These are phyloP conservation scores for Scedosporium apiospermum DNA, from an alignment of 2,329 filamentous ascomycete genomes.

Conservation along the genomic window DNA sequence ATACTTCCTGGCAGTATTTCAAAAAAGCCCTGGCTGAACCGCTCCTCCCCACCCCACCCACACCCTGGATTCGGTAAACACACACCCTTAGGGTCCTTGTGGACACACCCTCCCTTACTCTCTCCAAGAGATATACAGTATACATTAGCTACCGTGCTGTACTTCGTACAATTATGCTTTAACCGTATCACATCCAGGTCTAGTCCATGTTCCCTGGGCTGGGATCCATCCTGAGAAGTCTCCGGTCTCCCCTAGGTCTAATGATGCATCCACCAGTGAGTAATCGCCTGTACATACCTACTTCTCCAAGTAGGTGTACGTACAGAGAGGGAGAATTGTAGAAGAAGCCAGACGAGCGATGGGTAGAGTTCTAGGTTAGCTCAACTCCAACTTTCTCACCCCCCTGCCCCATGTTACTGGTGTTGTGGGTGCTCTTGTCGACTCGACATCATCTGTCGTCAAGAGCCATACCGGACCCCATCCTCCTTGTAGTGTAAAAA, in stretches of 20 bases:
- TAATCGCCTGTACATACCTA: not conserved
- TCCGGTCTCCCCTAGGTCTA: not conserved
- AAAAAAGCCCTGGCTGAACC: too few species aligned
- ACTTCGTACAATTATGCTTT: not conserved
- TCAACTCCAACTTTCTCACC: not conserved
- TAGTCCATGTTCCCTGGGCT: not conserved
- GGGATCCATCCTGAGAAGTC: not conserved
- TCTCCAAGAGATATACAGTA: not conserved
- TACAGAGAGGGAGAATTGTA: not conserved
- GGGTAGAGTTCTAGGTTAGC: not conserved
- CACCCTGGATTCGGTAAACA: not conserved
- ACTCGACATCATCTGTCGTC: slow-evolving; percentile 1
- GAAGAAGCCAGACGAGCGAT: not conserved
- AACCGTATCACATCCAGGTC: not conserved
- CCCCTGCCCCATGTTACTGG: not conserved
- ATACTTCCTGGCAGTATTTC: too few species aligned
- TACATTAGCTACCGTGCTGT: not conserved
- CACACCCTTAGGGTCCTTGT: not conserved
- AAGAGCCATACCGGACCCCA: not conserved
- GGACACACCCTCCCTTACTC: too few species aligned
- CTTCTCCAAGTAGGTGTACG: too few species aligned
- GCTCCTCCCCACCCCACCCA: too few species aligned
- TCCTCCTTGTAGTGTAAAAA: not conserved
- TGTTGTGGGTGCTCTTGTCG: not conserved
- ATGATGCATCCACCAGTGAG: not conserved